Conservation (phyloP, 306 rosid genomes). For the Malus sieversii region DNA sequence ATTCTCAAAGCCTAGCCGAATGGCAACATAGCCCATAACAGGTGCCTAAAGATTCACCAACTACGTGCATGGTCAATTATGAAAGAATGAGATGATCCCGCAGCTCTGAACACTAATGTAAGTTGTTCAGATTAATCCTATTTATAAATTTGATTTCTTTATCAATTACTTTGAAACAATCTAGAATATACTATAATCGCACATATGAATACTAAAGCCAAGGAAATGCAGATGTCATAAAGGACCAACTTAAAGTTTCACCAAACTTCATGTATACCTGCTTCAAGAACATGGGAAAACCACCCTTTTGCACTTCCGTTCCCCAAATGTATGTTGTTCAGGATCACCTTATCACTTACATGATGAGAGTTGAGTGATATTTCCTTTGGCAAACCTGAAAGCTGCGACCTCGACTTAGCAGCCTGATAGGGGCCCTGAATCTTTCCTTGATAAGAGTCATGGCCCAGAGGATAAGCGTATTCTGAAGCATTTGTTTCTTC, state of each 20-base stretch:
- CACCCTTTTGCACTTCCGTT: conserved; percentile 47
- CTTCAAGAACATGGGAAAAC: conserved; percentile 42
- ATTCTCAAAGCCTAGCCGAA: background rate
- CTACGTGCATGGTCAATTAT: background rate
- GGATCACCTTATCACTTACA: conserved; percentile 32
- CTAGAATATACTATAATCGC: background rate
- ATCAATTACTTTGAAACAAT: background rate
- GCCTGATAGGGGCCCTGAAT: conserved; percentile 36
- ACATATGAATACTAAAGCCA: background rate
- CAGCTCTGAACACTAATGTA: conserved; percentile 4
- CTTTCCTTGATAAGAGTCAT: conserved; percentile 31
- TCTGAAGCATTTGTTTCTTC: conserved; percentile 62
- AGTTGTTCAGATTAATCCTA: background rate
- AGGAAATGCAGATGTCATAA: background rate
- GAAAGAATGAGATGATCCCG: background rate
- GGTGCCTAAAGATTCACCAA: background rate
- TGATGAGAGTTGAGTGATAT: conserved; percentile 31
- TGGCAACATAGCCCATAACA: background rate
- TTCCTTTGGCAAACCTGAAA: conserved; percentile 44
- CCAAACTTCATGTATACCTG: conserved; percentile 51
- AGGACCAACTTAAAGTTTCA: background rate
- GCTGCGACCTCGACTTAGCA: conserved; percentile 32
- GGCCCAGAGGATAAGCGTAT: conserved; percentile 23
- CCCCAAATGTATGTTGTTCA: conserved; percentile 34
- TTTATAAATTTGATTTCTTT: background rate